phyloP scores from a whole-genome alignment of 768 basidiomycete species.

The Polyporus arcularius region DNA sequence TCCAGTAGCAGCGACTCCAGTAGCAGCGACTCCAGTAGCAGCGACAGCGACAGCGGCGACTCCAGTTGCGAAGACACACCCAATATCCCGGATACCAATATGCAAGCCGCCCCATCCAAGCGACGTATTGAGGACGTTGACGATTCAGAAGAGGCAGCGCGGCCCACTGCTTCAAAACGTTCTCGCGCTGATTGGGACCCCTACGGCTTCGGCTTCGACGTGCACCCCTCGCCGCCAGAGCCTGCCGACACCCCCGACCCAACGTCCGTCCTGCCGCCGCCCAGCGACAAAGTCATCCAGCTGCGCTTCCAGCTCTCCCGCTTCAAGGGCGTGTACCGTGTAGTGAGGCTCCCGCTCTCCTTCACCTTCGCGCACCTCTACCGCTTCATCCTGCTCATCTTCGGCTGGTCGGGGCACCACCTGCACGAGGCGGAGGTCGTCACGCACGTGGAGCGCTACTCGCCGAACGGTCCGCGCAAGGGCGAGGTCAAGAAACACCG shows the following conservation, averaged over 20 bases:
- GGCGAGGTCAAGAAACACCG: conserved; percentile 19
- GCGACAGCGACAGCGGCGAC: too few relatives aligned
- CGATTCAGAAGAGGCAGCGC: too few relatives aligned
- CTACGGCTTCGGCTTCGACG: too few relatives aligned
- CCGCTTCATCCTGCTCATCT: conserved; percentile 31
- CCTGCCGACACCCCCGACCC: not conserved
- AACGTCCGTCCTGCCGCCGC: not conserved
- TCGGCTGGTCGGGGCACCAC: conserved; percentile 33
- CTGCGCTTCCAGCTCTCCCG: conserved; percentile 31
- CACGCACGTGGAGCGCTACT: conserved; percentile 25
- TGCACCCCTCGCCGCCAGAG: not conserved
- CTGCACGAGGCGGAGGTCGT: conserved; percentile 17
- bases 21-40: too few relatives aligned
- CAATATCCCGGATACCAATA: too few relatives aligned
- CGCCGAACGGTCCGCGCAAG: conserved; percentile 23
- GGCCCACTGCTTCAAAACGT: too few relatives aligned
- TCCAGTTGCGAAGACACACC: too few relatives aligned
- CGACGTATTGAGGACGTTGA: too few relatives aligned
- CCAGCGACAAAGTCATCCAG: conserved; percentile 24
- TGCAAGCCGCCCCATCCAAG: too few relatives aligned
- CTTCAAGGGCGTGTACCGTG: conserved; percentile 26
- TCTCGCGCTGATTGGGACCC: too few relatives aligned
- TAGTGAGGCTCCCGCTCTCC: conserved; percentile 28
- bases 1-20: too few relatives aligned
- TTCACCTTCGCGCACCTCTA: conserved; percentile 35